Conservation (phyloP, 768 basidiomycete species). For the Rhodosporidiobolus sp. region DNA sequence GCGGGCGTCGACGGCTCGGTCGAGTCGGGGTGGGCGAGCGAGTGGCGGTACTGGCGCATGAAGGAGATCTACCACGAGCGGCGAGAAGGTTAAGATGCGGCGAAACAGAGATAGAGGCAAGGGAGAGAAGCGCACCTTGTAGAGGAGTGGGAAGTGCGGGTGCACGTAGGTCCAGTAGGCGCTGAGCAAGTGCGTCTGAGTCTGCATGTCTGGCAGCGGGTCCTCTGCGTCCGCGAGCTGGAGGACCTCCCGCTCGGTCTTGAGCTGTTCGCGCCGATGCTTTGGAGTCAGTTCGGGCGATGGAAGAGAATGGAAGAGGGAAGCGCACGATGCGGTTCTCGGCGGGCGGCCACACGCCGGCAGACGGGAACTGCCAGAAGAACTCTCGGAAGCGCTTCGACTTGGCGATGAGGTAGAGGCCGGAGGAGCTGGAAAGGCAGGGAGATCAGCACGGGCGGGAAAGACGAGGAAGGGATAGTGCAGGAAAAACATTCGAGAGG, state of each 20-base stretch:
- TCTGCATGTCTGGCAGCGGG: slow-evolving; percentile 59
- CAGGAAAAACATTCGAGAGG: neutral
- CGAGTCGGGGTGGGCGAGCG: slow-evolving; percentile 33
- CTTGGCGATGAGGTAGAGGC: slow-evolving; percentile 43
- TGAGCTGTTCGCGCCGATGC: slow-evolving; percentile 6
- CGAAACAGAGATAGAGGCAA: neutral
- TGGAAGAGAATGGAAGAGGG: neutral
- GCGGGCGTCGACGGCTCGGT: slow-evolving; percentile 22
- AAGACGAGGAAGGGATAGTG: no score
- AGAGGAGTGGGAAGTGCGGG: slow-evolving; percentile 67
- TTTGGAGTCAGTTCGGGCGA: neutral
- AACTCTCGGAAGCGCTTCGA: slow-evolving; percentile 40
- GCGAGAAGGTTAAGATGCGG: no score
- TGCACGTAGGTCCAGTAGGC: slow-evolving; percentile 82
- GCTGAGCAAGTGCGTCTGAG: slow-evolving; percentile 67
- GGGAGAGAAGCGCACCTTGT: neutral
- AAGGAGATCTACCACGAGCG: slow-evolving; percentile 19
- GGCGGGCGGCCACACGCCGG: slow-evolving; percentile 83
- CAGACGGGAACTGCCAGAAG: slow-evolving; percentile 65
- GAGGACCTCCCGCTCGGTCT: slow-evolving; percentile 42
- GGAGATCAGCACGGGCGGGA: slow-evolving; percentile 58
- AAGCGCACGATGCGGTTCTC: slow-evolving; percentile 24
- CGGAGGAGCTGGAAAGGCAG: slow-evolving; percentile 57
- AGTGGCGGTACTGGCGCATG: slow-evolving; percentile 41
- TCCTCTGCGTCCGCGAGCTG: slow-evolving; percentile 48